Evolutionary conservation across 1,284 basidiomycete species (phyloP).

Genomic region (Tilletia walkeri): DNA sequence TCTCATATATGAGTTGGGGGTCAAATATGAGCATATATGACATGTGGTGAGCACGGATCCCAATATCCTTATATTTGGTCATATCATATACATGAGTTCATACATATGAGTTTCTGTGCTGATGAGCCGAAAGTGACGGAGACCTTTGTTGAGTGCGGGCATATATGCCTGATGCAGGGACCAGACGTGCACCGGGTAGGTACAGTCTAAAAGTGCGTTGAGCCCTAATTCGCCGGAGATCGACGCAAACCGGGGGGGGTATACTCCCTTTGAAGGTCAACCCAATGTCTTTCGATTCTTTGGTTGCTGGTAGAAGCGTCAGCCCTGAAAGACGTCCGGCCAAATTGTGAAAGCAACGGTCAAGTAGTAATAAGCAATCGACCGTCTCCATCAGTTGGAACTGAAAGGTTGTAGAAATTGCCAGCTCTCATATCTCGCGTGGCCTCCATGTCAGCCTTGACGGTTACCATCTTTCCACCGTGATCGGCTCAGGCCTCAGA

Average conservation of each 20-base stretch:
- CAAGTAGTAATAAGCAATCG: too few relatives aligned
- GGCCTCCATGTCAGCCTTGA: conserved; percentile 52
- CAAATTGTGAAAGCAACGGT: not conserved
- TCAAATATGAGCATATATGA: too few relatives aligned
- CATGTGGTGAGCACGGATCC: too few relatives aligned
- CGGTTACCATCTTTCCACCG: conserved; percentile 57
- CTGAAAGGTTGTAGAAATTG: too few relatives aligned
- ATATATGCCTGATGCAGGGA: not conserved
- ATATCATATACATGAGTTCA: too few relatives aligned
- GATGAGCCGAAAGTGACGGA: not conserved
- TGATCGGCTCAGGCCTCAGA: conserved; percentile 55
- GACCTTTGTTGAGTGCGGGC: not conserved
- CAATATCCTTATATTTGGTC: too few relatives aligned
- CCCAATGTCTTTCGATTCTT: not conserved
- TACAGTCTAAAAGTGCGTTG: not conserved
- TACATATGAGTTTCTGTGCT: too few relatives aligned
- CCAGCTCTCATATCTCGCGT: conserved; percentile 27
- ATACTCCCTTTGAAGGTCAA: not conserved
- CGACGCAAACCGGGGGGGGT: not conserved
- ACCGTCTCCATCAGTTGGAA: too few relatives aligned
- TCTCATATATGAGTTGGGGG: too few relatives aligned
- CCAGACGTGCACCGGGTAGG: not conserved
- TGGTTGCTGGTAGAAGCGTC: not conserved
- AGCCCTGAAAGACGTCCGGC: not conserved
- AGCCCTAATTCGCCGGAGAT: not conserved